These are phyloP conservation scores for Meira miltonrushii DNA, from an alignment of 1,284 basidiomycete genomes.

Conservation along the genomic window DNA sequence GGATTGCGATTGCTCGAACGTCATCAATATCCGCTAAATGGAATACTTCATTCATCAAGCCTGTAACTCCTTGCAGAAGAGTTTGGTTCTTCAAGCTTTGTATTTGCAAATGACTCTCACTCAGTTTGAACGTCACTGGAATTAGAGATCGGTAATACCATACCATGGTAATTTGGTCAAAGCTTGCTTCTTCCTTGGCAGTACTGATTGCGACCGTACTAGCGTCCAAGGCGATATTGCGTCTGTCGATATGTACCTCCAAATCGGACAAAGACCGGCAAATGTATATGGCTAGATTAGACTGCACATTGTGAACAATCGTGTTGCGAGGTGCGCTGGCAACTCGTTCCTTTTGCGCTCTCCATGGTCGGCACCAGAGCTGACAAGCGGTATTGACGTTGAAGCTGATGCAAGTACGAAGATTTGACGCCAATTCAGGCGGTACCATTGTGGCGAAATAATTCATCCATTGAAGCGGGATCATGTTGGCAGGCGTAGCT, in stretches of 20 bases:
- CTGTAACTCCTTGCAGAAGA: slow-evolving; percentile 17
- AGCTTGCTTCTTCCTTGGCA: slow-evolving; percentile 26
- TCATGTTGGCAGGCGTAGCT: slow-evolving; percentile 25
- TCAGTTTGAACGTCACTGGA: slow-evolving; percentile 40
- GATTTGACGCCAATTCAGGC: slow-evolving; percentile 25
- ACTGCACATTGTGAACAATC: not conserved
- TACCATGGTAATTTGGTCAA: slow-evolving; percentile 42
- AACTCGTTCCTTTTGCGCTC: not conserved
- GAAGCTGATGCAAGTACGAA: slow-evolving; percentile 34
- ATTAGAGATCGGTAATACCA: slow-evolving; percentile 45
- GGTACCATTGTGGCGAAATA: slow-evolving; percentile 40
- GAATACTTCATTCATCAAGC: slow-evolving; percentile 39
- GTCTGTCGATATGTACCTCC: slow-evolving; percentile 34
- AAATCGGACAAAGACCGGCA: slow-evolving; percentile 31
- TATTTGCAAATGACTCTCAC: slow-evolving; percentile 44
- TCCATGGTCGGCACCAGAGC: slow-evolving; percentile 22
- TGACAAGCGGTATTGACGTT: slow-evolving; percentile 37
- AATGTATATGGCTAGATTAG: slow-evolving; percentile 6
- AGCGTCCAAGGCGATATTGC: slow-evolving; percentile 34
- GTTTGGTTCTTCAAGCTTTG: slow-evolving; percentile 38
- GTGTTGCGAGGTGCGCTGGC: not conserved
- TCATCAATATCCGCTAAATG: slow-evolving; percentile 48
- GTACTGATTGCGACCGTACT: slow-evolving; percentile 27
- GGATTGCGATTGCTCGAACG: slow-evolving; percentile 38
- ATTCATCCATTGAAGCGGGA: slow-evolving; percentile 39